Evolutionary conservation across 2,329 filamentous ascomycete species (phyloP).

Genomic region (Aspergillus fischeri): DNA sequence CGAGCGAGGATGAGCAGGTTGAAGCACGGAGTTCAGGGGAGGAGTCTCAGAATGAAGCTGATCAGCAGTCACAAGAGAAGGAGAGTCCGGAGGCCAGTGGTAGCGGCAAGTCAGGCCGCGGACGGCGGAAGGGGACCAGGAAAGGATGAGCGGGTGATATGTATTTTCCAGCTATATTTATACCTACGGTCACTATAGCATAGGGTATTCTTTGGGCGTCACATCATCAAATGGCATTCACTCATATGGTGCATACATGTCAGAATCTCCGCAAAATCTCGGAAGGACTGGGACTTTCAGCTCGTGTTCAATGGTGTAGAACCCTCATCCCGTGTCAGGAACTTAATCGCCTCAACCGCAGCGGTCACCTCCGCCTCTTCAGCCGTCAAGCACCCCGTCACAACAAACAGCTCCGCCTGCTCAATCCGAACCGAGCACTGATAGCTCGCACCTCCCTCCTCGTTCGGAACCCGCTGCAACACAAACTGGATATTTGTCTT

Average conservation of each 20-base stretch:
- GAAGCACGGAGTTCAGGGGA: conserved; percentile 19
- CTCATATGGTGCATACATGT: background rate
- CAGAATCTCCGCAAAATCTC: background rate
- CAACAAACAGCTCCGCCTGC: conserved; percentile 13
- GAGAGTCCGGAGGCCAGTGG: conserved; percentile 8
- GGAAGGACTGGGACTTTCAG: background rate
- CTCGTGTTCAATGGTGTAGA: background rate
- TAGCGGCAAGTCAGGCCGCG: conserved; percentile 22
- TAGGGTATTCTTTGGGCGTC: background rate
- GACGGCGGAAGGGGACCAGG: conserved; percentile 18
- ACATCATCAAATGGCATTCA: background rate
- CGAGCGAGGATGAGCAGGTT: conserved; percentile 25
- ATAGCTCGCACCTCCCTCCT: conserved; percentile 16
- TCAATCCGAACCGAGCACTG: conserved; percentile 15
- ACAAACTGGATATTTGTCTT: conserved; percentile 17
- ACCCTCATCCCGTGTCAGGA: conserved; percentile 1
- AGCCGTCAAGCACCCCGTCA: conserved; percentile 21
- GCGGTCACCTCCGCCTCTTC: conserved; percentile 30
- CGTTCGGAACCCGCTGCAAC: conserved; percentile 9
- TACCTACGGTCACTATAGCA: background rate
- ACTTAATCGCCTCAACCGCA: conserved; percentile 15
- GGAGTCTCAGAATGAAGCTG: conserved; percentile 10
- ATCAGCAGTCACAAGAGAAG: conserved; percentile 14
- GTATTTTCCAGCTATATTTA: background rate
- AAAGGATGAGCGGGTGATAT: conserved; percentile 17